A percentile compares a stretch with the other conserved stretches of the same genome.
Conservation (phyloP, 306 rosid species). For the Datisca glomerata region DNA sequence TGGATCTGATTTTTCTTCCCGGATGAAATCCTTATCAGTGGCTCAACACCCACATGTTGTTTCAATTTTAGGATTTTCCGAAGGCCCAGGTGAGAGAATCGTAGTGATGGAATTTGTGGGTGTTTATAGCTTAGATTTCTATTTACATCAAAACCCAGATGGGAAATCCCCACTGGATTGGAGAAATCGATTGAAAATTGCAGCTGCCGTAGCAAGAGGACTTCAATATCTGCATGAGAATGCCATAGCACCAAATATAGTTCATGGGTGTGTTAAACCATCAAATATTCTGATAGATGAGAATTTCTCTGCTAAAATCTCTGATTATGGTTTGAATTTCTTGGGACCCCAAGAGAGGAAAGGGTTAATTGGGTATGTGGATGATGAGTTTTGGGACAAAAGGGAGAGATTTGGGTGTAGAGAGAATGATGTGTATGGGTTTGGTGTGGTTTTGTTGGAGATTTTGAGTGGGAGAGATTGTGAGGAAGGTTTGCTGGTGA, state of each 20-base stretch:
- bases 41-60: constrained; percentile 77
- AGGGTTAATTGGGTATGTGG: constrained; percentile 47
- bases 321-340: constrained; percentile 62
- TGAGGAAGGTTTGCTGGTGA: constrained; percentile 47
- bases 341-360: constrained; percentile 40
- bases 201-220: constrained; percentile 77
- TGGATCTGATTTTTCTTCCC: constrained; percentile 56
- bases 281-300: constrained; percentile 55
- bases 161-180: constrained; percentile 40
- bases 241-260: constrained; percentile 48
- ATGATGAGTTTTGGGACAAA: constrained; percentile 52
- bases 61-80: constrained; percentile 64
- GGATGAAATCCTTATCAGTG: constrained; percentile 41
- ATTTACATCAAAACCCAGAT: constrained; percentile 52
- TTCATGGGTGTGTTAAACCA: constrained; percentile 77
- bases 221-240: constrained; percentile 68
- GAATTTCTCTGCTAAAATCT: constrained; percentile 37
- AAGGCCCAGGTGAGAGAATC: constrained; percentile 84
- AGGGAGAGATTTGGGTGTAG: constrained; percentile 25
- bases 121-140: constrained; percentile 42
- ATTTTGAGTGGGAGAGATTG: constrained; percentile 67
- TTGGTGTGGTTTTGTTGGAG: constrained; percentile 75
- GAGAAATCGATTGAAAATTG: constrained; percentile 51
- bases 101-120: constrained; percentile 54
- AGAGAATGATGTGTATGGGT: constrained; percentile 78